These are phyloP conservation scores for Cyanidioschyzon merolae DNA, from an alignment of 23 red algal genomes.

Conservation along the genomic window DNA sequence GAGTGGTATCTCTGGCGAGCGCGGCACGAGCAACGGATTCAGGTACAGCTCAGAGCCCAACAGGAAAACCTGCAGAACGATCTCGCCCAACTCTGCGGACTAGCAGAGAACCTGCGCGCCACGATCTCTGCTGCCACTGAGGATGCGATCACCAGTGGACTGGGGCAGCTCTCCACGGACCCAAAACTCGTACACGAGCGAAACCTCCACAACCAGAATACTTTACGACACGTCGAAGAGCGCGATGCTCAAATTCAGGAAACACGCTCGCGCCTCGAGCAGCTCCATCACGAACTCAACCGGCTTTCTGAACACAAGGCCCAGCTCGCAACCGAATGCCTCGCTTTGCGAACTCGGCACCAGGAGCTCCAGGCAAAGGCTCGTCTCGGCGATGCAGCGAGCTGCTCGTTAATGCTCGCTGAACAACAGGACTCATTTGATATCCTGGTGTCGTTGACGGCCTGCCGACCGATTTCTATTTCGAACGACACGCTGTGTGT, in stretches of 20 bases:
- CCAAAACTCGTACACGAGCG: neutral
- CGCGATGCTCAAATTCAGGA: neutral
- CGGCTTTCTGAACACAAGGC: neutral
- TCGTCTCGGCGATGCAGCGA: neutral
- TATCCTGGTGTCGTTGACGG: neutral
- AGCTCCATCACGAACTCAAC: neutral
- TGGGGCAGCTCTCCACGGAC: neutral
- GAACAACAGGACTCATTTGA: neutral
- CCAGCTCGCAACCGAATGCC: neutral
- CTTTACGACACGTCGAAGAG: neutral
- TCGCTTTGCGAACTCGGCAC: neutral
- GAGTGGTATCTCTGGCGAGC: neutral
- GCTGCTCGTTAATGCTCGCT: neutral
- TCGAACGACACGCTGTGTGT: neutral
- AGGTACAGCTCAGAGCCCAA: neutral
- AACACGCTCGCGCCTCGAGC: neutral
- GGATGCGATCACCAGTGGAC: neutral
- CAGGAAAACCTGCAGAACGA: neutral
- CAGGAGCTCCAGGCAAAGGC: neutral
- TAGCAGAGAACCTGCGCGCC: conserved; percentile 6
- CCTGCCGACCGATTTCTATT: neutral
- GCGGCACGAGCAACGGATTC: neutral
- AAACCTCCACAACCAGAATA: neutral
- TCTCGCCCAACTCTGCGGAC: neutral
- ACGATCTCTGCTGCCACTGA: neutral